phyloP scores from a whole-genome alignment of 1,139 yeast species.

The Saccharomyces hybrid region DNA sequence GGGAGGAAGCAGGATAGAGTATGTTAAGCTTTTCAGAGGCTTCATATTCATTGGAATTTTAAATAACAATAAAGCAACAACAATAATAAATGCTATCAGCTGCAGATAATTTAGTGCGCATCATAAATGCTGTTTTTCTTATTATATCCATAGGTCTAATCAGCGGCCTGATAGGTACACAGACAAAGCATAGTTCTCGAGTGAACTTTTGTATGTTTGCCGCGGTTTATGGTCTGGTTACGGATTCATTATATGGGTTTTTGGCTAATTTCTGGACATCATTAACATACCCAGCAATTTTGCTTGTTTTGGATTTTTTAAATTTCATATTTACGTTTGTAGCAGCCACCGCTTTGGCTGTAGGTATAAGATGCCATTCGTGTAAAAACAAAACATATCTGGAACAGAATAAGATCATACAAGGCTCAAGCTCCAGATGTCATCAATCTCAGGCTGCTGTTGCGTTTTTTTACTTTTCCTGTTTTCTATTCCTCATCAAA shows the following conservation, averaged over 20 bases:
- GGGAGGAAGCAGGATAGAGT: not conserved
- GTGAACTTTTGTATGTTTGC: slow-evolving; percentile 85
- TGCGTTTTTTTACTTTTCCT: slow-evolving; percentile 85
- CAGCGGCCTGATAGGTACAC: slow-evolving; percentile 73
- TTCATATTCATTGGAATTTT: not conserved
- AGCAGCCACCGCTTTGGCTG: slow-evolving; percentile 91
- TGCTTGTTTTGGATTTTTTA: slow-evolving; percentile 71
- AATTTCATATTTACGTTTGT: slow-evolving; percentile 88
- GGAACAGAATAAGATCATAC: slow-evolving; percentile 56
- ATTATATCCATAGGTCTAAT: slow-evolving; percentile 76
- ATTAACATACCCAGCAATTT: slow-evolving; percentile 79
- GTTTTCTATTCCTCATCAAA: slow-evolving; percentile 66
- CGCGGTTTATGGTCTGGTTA: slow-evolving; percentile 73
- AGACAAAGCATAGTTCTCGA: slow-evolving; percentile 55
- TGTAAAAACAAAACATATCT: slow-evolving; percentile 65
- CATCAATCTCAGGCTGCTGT: slow-evolving; percentile 89
- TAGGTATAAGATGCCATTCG: slow-evolving; percentile 77
- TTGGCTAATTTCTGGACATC: slow-evolving; percentile 70
- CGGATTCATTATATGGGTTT: slow-evolving; percentile 73
- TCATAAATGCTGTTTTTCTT: slow-evolving; percentile 63
- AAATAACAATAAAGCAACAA: slow-evolving; percentile 10
- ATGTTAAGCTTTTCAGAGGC: not conserved
- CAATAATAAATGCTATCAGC: slow-evolving; percentile 32
- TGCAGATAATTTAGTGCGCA: slow-evolving; percentile 70
- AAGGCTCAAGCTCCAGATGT: slow-evolving; percentile 77